phyloP scores from a whole-genome alignment of 352 stramenopile genomes.

The Pythium utonaiense region DNA sequence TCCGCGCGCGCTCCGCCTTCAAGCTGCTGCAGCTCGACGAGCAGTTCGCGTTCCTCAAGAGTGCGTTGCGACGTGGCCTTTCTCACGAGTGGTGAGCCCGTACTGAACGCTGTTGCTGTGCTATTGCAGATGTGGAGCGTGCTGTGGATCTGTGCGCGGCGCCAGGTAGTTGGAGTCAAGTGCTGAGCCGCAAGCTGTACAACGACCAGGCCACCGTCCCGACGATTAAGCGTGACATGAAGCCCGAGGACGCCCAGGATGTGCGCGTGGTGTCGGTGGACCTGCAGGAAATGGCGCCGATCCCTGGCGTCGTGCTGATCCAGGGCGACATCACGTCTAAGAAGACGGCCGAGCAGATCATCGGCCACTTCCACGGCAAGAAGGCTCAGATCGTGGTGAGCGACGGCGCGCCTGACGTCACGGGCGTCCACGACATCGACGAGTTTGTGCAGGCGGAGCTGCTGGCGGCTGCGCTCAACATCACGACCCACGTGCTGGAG shows the following conservation, averaged over 20 bases:
- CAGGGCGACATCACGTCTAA: constrained; percentile 97
- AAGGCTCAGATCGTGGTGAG: constrained; percentile 97
- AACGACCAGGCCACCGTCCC: constrained; percentile 26
- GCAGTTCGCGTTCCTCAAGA: constrained; percentile 94
- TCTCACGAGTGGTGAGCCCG: too few species aligned
- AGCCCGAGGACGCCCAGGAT: constrained; percentile 27
- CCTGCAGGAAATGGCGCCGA: constrained; percentile 98
- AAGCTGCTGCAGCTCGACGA: constrained; percentile 99
- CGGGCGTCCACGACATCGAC: constrained; percentile 98
- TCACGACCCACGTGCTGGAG: constrained; percentile 94
- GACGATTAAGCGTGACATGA: constrained; percentile 21
- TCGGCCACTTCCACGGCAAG: constrained; percentile 90
- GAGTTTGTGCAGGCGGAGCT: constrained; percentile 97
- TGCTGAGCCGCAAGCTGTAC: constrained; percentile 91
- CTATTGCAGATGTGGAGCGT: constrained; percentile 65
- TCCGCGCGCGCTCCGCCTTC: constrained; percentile 96
- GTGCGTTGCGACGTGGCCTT: too few species aligned
- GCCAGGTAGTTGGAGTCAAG: constrained; percentile 98
- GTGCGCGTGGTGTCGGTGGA: constrained; percentile 97
- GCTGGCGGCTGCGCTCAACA: constrained; percentile 96
- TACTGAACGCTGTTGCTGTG: not conserved
- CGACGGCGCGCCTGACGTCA: constrained; percentile 99
- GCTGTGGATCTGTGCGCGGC: constrained; percentile 98
- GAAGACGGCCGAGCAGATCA: constrained; percentile 95
- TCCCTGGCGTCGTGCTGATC: constrained; percentile 93